Percentiles rank a stretch among this genome's conserved stretches.
Evolutionary conservation across 2,329 filamentous ascomycete genomes (phyloP).

Genomic region (Mycosphaerella sp.): DNA sequence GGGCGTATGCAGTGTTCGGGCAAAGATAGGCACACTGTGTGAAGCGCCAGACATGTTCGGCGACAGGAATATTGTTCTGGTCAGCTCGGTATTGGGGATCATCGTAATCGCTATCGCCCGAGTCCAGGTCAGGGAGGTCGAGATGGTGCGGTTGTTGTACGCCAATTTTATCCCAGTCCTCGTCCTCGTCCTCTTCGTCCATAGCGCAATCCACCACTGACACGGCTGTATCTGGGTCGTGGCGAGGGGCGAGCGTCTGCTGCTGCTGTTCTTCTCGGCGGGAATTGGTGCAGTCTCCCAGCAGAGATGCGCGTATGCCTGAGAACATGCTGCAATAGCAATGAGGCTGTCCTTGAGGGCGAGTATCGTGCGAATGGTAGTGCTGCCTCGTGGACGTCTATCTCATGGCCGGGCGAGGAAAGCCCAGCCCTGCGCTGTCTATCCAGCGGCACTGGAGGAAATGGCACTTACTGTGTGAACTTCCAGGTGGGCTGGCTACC

Average conservation of each 20-base stretch:
- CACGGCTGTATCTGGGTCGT: constrained; percentile 8
- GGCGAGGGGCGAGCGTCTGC: not conserved
- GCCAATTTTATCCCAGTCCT: not conserved
- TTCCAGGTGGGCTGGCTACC: constrained; percentile 92
- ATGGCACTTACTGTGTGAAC: constrained; percentile 82
- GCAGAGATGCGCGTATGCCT: constrained; percentile 6
- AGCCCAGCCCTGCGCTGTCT: not conserved
- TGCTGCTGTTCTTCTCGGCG: not conserved
- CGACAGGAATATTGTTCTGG: constrained; percentile 6
- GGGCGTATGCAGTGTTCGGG: not conserved
- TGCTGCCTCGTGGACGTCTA: not conserved
- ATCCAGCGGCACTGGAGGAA: not conserved
- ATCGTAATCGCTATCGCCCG: constrained; percentile 9
- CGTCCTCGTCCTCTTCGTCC: constrained; percentile 4
- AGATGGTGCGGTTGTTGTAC: not conserved
- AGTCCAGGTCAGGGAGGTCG: not conserved
- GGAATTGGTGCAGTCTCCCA: constrained; percentile 26
- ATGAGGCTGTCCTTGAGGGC: constrained; percentile 8
- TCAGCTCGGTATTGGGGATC: constrained; percentile 11
- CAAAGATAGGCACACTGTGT: constrained; percentile 17
- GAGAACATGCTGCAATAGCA: constrained; percentile 26
- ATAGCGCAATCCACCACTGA: not conserved
- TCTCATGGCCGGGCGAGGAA: not conserved
- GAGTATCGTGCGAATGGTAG: not conserved
- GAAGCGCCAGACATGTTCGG: constrained; percentile 18